These are phyloP conservation scores for Bryum argenteum DNA, from an alignment of 225 moss, liverwort and hornwort genomes.

Conservation along the genomic window DNA sequence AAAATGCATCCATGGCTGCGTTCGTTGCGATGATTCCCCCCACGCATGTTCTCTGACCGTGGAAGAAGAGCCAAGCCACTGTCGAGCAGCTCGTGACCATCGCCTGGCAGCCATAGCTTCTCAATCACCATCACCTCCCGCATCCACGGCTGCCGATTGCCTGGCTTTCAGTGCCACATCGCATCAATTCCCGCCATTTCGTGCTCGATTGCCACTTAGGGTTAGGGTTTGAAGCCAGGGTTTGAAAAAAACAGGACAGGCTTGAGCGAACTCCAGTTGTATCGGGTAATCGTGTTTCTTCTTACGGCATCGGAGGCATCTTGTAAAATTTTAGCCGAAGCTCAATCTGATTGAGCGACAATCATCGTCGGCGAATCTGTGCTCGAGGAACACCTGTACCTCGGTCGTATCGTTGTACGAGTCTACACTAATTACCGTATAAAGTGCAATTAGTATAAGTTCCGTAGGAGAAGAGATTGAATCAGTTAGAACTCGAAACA, in stretches of 20 bases:
- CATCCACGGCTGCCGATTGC: neutral
- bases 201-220: neutral
- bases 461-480: too few relatives aligned
- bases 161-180: neutral
- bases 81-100: constrained; percentile 21
- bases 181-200: constrained; percentile 8
- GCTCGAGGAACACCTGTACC: too few relatives aligned
- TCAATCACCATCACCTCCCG: constrained; percentile 12
- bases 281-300: neutral
- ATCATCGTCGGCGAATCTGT: neutral
- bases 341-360: too few relatives aligned
- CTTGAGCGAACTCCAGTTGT: neutral
- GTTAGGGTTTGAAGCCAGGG: neutral
- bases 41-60: constrained; percentile 12
- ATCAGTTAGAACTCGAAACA: too few relatives aligned
- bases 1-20: neutral
- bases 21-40: constrained; percentile 15
- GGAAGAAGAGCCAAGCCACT: constrained; percentile 23
- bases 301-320: neutral
- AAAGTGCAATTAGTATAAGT: too few relatives aligned
- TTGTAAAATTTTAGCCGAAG: too few relatives aligned
- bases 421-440: too few relatives aligned
- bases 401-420: too few relatives aligned
- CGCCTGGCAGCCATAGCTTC: constrained; percentile 40
- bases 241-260: neutral